phyloP scores from a whole-genome alignment of 345 rosid genomes.

The Bruguiera gymnorhiza region DNA sequence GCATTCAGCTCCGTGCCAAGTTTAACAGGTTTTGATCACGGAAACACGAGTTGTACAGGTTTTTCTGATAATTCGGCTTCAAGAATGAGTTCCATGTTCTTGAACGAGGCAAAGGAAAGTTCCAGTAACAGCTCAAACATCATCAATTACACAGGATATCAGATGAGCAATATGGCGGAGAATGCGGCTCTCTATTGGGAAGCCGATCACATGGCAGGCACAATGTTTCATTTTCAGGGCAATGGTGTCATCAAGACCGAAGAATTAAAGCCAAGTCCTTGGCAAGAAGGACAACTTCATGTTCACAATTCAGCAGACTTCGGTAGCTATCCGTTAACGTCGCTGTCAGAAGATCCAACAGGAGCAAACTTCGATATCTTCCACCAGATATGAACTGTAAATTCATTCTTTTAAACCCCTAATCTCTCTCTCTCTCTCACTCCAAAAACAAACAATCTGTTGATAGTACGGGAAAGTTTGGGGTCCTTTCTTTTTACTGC shows the following conservation, averaged over 20 bases:
- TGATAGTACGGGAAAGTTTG: slow-evolving; percentile 38
- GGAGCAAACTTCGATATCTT: slow-evolving; percentile 43
- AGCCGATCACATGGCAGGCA: slow-evolving; percentile 26
- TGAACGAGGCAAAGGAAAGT: slow-evolving; percentile 39
- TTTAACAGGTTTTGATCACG: slow-evolving; percentile 41
- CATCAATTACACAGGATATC: slow-evolving; percentile 41
- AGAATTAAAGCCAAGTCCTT: slow-evolving; percentile 30
- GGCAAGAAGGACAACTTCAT: slow-evolving; percentile 35
- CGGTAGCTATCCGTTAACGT: slow-evolving; percentile 50
- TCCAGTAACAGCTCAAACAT: slow-evolving; percentile 55
- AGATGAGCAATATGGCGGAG: slow-evolving; percentile 29
- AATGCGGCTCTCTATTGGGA: slow-evolving; percentile 38
- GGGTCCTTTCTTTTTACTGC: slow-evolving; percentile 4
- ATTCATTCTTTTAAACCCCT: slow-evolving; percentile 16
- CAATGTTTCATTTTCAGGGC: slow-evolving; percentile 38
- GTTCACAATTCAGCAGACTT: slow-evolving; percentile 37
- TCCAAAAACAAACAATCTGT: slow-evolving; percentile 20
- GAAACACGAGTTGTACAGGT: slow-evolving; percentile 32
- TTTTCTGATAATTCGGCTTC: slow-evolving; percentile 44
- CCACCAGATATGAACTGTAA: slow-evolving; percentile 47
- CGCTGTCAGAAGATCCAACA: slow-evolving; percentile 54
- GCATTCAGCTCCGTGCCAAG: slow-evolving; percentile 46
- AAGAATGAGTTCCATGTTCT: slow-evolving; percentile 32
- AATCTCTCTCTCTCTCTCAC: neutral
- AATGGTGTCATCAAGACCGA: slow-evolving; percentile 34